Percentiles rank a stretch among this genome's conserved stretches.
Conservation (phyloP, 2,329 filamentous ascomycete species). For the Ophiocordyceps australis region DNA sequence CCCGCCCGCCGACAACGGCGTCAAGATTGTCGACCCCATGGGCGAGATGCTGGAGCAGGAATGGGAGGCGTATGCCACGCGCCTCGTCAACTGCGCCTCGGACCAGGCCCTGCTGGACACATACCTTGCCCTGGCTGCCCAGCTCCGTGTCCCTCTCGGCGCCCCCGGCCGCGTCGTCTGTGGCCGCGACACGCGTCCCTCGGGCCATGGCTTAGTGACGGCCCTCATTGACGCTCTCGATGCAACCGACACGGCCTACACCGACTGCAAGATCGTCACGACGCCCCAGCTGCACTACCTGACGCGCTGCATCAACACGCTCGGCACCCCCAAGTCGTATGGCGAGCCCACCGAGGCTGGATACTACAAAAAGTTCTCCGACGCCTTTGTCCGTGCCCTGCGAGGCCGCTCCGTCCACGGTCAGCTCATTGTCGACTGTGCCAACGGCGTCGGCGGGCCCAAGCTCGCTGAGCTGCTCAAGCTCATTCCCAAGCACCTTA, state of each 20-base stretch:
- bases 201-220: conserved; percentile 64
- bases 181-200: conserved; percentile 83
- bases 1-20: conserved; percentile 73
- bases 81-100: conserved; percentile 66
- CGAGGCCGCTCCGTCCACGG: conserved; percentile 58
- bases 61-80: conserved; percentile 82
- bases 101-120: conserved; percentile 59
- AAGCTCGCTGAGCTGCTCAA: conserved; percentile 80
- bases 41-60: conserved; percentile 95
- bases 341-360: conserved; percentile 77
- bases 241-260: conserved; percentile 54
- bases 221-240: conserved; percentile 67
- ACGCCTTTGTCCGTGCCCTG: conserved; percentile 72
- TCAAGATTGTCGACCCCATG: conserved; percentile 94
- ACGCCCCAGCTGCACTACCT: conserved; percentile 98
- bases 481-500: conserved; percentile 51
- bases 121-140: conserved; percentile 57
- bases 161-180: conserved; percentile 67
- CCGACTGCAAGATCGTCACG: conserved; percentile 81
- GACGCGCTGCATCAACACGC: conserved; percentile 84
- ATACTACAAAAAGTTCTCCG: conserved; percentile 84
- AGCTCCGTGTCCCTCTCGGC: conserved; percentile 57
- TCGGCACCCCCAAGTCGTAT: conserved; percentile 73
- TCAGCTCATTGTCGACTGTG: conserved; percentile 73
- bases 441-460: conserved; percentile 89